Conservation (phyloP, 371 early-diverging fungal species). For the Circinella minor region DNA sequence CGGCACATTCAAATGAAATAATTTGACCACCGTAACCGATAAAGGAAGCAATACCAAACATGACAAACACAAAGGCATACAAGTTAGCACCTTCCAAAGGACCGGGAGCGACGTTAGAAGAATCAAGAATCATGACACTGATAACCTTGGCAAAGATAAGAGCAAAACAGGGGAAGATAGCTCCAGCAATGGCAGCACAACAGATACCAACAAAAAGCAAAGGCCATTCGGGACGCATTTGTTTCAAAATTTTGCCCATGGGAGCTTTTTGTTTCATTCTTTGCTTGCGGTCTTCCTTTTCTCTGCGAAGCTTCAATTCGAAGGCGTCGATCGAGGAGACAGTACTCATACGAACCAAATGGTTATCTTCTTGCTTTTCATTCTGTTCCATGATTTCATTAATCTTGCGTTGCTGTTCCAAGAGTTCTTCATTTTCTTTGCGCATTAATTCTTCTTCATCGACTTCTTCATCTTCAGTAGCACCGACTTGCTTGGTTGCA, state of each 20-base stretch:
- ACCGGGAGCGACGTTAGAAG: constrained; percentile 18
- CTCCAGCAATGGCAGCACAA: constrained; percentile 62
- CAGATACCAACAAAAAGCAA: constrained; percentile 37
- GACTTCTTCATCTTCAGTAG: constrained; percentile 19
- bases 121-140: constrained; percentile 17
- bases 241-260: constrained; percentile 34
- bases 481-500: constrained; percentile 31
- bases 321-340: constrained; percentile 34
- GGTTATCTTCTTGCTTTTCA: constrained; percentile 13
- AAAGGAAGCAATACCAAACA: constrained; percentile 55
- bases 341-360: constrained; percentile 25
- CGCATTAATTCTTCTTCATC: constrained; percentile 25
- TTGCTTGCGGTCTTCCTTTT: constrained; percentile 43
- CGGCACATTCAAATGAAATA: constrained; percentile 41
- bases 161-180: constrained; percentile 46
- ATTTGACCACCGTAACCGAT: constrained; percentile 40
- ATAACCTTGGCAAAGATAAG: constrained; percentile 40
- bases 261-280: constrained; percentile 52
- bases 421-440: constrained; percentile 22
- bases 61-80: constrained; percentile 74
- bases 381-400: constrained; percentile 13
- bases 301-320: constrained; percentile 36
- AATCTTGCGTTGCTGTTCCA: constrained; percentile 19
- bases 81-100: constrained; percentile 60
- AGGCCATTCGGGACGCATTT: constrained; percentile 44